Evolutionary conservation across 148 eudicot species (phyloP), one percentile per base, ranked within the genome.

Genomic region (Pharnaceum exiguum): DNA sequence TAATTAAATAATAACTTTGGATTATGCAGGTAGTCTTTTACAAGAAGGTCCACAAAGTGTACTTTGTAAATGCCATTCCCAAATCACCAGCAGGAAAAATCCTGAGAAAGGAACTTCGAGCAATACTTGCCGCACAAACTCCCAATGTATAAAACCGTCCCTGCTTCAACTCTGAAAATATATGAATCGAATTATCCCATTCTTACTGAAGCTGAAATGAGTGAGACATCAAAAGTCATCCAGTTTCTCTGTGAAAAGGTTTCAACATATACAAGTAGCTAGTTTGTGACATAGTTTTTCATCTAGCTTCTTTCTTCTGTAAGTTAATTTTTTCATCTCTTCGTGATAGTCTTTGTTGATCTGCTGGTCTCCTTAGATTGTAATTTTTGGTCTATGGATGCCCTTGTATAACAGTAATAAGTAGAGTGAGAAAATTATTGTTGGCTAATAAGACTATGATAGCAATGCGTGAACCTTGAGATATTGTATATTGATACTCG

Each of bases 81-180:
- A 89, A 89, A 80, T 89, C 96, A 10, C 79, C 87, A 1, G 53
- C 96, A 1, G 96, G 96, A 18, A 89, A 89, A 57, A 89, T 89
- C 8, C 55, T 89, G 12, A 86, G 96, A 62, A 89, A 86, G 65
- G 95, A 89, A 13, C 81, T 89, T 4, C 76, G 95, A 60, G 79
- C 83, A 39, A 77, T 75, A 42, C 83, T 86, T 0, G 67, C 75
- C 26, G 23, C 66, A 0, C 38, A 48, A 2, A 2, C 45, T 2
- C 1, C 66, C 7, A 12, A 25, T 19, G 17, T 48, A 36, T 46
- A 46, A 54, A 33, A 5, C 12, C 5, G 0, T 19, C 23, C 11
- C 5, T 4, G 3, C 29, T 19, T 4, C 3, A 12, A 7, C 45
- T 22, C 2, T 5, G 15, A 29, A n/a, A 24, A 48, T 35, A 43